Conservation (phyloP, 306 rosid species). For the Sicyos baderoa region DNA sequence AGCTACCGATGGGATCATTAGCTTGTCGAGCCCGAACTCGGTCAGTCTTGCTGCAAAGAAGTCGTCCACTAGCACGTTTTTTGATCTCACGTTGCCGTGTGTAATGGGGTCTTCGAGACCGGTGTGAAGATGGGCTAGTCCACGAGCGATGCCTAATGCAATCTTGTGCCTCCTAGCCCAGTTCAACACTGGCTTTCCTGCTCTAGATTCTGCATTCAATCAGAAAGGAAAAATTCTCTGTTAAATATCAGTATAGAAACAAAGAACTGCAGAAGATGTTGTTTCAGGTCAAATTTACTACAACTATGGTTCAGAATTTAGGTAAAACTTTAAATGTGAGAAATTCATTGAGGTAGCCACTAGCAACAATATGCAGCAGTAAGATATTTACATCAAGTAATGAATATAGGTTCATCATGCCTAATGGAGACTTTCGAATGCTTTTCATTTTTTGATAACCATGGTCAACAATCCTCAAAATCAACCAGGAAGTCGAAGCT, state of each 20-base stretch:
- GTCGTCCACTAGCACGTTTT: slow-evolving; percentile 81
- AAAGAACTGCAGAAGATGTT: background rate
- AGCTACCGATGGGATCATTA: slow-evolving; percentile 70
- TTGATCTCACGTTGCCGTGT: slow-evolving; percentile 79
- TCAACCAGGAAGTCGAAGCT: too few relatives aligned
- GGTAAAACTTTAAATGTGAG: background rate
- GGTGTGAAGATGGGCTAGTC: slow-evolving; percentile 81
- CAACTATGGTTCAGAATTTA: background rate
- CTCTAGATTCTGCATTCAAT: slow-evolving; percentile 55
- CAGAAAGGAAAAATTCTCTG: slow-evolving; percentile 3
- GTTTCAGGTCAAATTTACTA: background rate
- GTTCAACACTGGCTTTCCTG: slow-evolving; percentile 80
- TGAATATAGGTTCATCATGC: background rate
- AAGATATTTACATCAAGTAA: background rate
- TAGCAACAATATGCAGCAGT: slow-evolving; percentile 1
- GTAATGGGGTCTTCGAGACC: slow-evolving; percentile 80
- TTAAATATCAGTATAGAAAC: background rate
- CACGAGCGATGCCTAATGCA: slow-evolving; percentile 78
- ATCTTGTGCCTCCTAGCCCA: slow-evolving; percentile 97
- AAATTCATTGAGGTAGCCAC: background rate
- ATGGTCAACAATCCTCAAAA: background rate
- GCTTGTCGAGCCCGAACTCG: slow-evolving; percentile 76
- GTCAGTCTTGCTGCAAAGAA: slow-evolving; percentile 69
- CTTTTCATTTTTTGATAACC: background rate
- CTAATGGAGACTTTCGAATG: background rate